Evolutionary conservation across 805 yeast genomes (phyloP).

Genomic region (Candida schatavii): DNA sequence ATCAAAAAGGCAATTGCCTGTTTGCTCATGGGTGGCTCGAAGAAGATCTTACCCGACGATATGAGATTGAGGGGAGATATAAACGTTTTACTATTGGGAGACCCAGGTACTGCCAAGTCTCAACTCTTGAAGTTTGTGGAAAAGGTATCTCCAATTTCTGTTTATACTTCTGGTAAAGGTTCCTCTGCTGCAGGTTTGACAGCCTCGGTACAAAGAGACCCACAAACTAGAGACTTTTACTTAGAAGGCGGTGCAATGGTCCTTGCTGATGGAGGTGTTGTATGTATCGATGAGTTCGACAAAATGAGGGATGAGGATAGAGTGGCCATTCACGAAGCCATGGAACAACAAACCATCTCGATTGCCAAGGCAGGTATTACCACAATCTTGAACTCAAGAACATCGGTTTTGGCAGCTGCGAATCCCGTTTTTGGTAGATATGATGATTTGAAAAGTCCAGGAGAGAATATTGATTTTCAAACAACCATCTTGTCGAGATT

Average conservation of each 20-base stretch:
- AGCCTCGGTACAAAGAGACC: constrained; percentile 94
- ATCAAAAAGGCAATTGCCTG: constrained; percentile 93
- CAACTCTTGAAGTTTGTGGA: constrained; percentile 94
- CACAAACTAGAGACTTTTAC: constrained; percentile 83
- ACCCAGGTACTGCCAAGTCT: constrained; percentile 99
- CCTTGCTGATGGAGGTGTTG: constrained; percentile 99
- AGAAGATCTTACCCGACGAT: constrained; percentile 89
- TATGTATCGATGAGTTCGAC: constrained; percentile 98
- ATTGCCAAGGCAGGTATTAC: constrained; percentile 99
- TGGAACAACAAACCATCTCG: constrained; percentile 99
- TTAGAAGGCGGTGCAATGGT: constrained; percentile 99
- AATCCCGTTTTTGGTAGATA: constrained; percentile 96
- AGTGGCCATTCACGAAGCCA: constrained; percentile 98
- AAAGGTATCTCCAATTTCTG: constrained; percentile 89
- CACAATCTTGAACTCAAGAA: constrained; percentile 91
- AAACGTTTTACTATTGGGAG: constrained; percentile 89
- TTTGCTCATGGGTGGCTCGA: constrained; percentile 89
- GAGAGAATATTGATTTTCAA: constrained; percentile 97
- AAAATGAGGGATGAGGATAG: constrained; percentile 99
- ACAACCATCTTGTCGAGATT: constrained; percentile 95
- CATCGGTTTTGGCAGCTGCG: constrained; percentile 96
- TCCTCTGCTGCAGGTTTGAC: constrained; percentile 99
- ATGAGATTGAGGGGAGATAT: constrained; percentile 97
- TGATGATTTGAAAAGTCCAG: constrained; percentile 94
- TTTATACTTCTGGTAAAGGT: constrained; percentile 98